Evolutionary conservation across 2,329 filamentous ascomycete species (phyloP), one percentile per base, ranked within the genome.

Genomic region (Botrytis porri): DNA sequence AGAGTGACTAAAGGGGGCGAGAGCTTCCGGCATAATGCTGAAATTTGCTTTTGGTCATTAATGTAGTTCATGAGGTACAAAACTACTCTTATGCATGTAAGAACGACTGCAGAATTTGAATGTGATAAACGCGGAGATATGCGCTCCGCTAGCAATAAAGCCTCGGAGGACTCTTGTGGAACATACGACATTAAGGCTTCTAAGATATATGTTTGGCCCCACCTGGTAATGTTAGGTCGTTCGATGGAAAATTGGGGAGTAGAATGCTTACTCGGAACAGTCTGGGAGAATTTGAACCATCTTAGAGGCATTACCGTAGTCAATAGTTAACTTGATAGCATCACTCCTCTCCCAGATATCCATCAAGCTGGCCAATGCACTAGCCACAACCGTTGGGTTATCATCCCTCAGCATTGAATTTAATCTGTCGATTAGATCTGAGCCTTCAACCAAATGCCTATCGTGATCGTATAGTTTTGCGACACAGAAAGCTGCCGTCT

Each of bases 11-110:
- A 87, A 4, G 96, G 96, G 22, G 96, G 96, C 10, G 96, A 98
- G 18, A 99, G 87, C 83, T 98, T 99, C 78, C 93, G 90, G 82
- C 94, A 98, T 57, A 99, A 85, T 1, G 91, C 89, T 7, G 93
- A 90, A 75, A 98, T 93, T 77, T 97, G 93, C 83, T 93, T 96
- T 80, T 96, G 89, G 78, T 97, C 95, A 70, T 92, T 88, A 79
- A 99, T 98, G 84, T 99, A 99, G 85, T 99, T 99, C 93, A 98
- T 96, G 73, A 99, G 87, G 81, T 99, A 99, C 69, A 99, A 88
- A 51, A 99, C 95, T 59, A 99, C 96, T 73, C 96, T 91, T 79
- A 98, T 97, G 81, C 94, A 98, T 6, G 96, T 98, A 73, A 99
- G 87, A 5, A 98, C 96, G 45, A 99, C 96, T 0, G 96, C 92